These are phyloP conservation scores for Wickerhamomyces ciferrii DNA, from an alignment of 805 yeast genomes.

Conservation along the genomic window DNA sequence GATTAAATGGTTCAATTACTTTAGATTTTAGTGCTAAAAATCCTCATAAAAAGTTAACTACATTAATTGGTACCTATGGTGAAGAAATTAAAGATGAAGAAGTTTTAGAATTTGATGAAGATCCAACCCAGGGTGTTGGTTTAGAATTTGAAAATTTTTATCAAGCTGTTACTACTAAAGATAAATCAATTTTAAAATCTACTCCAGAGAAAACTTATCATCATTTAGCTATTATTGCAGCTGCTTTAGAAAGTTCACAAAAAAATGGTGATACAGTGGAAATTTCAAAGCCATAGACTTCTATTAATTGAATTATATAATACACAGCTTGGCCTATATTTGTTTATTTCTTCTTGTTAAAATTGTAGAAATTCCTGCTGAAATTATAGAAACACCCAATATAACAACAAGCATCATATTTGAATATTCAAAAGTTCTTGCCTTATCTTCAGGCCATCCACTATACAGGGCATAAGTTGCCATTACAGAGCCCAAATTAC, in stretches of 20 bases:
- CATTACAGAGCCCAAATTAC: constrained; percentile 80
- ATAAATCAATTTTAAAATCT: constrained; percentile 49
- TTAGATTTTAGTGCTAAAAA: constrained; percentile 52
- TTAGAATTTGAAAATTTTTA: constrained; percentile 50
- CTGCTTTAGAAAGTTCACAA: constrained; percentile 67
- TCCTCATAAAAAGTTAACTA: constrained; percentile 29
- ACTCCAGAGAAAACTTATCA: constrained; percentile 85
- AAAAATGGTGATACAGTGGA: constrained; percentile 45
- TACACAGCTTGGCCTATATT: no score
- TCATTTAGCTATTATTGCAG: constrained; percentile 87
- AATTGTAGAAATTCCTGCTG: constrained; percentile 26
- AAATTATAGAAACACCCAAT: constrained; percentile 65
- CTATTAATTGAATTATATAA: background rate
- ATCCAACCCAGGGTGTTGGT: constrained; percentile 48
- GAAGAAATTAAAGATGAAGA: constrained; percentile 19
- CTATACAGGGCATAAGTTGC: constrained; percentile 81
- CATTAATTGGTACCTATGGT: constrained; percentile 21
- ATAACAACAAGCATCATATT: constrained; percentile 83
- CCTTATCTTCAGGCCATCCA: constrained; percentile 81
- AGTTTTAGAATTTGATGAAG: constrained; percentile 26
- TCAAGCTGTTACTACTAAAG: constrained; percentile 57
- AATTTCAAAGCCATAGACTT: constrained; percentile 28
- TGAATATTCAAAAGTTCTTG: constrained; percentile 56
- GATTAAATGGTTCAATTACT: constrained; percentile 69
- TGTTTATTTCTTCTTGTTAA: constrained; percentile 4